Base-by-base conservation (phyloP, 495 filamentous ascomycete genomes). In the Penicillium bialowiezense region DNA sequence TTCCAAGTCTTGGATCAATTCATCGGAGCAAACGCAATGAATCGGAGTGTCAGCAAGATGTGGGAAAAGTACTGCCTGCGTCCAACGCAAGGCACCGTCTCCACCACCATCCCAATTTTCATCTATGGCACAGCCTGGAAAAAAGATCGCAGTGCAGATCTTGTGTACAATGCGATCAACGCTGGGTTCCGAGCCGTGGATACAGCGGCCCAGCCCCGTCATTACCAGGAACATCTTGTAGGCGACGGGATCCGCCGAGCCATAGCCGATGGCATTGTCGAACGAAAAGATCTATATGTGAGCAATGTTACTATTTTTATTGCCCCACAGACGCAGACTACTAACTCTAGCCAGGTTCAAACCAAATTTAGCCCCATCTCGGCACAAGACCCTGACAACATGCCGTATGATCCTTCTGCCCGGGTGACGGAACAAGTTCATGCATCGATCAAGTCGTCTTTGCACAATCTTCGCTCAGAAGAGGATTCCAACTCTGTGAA, bases 101-200 rank as follows among this genome's bases (percentile, higher is more conserved):
- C 67, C 19, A 52, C 62, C 6, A 43, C 58, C 14, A 50, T 75
- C 26, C 85, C 85, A 6, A 69, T 73, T 48, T 75, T 90, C 51
- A 64, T 93, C 47, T 95, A 95, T 59, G 89, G 89, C 35, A 91
- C 88, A 7, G 89, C 89, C n/a, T 92, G 89, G 89, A 91, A 92
- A 68, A 87, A 89, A 62, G 82, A 84, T 3, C 67, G 65, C 21
- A 90, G 86, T 1, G 73, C 78, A 15, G 75, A 81, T 29, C 74
- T 90, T 1, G 87, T 91, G 20, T 75, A 84, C 56, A 69, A 77
- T 54, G 89, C 89, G 19, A 58, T 95, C 52, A 72, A 76, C 43
- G 67, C 81, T 10, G 89, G 89, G 7, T 95, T 93, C 62, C 74
- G 79, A 6, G 88, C 75, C 14, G 70, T 92, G 44, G 89, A 95